A percentile compares a stretch with the other conserved stretches of the same genome.
Evolutionary conservation across 169 alveolate genomes (phyloP).

Genomic region (Eimeria tenella): DNA sequence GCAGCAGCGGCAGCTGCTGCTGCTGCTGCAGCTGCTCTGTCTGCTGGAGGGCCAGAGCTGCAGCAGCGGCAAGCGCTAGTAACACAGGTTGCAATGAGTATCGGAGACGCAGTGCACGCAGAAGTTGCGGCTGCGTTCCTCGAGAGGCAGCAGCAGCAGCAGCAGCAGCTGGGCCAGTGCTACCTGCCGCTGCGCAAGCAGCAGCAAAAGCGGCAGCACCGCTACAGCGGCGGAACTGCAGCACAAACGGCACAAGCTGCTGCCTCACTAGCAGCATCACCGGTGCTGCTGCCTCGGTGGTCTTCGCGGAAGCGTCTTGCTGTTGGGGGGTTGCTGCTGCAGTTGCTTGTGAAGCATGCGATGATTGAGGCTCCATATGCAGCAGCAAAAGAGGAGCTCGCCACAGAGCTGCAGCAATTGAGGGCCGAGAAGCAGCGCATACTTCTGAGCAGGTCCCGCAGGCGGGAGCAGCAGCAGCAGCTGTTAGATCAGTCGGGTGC

Average conservation of each 20-base stretch:
- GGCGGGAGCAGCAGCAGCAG: slow-evolving; percentile 47
- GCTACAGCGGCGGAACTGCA: slow-evolving; percentile 27
- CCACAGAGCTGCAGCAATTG: slow-evolving; percentile 72
- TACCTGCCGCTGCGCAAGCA: slow-evolving; percentile 55
- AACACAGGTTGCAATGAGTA: slow-evolving; percentile 73
- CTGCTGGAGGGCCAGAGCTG: slow-evolving; percentile 35
- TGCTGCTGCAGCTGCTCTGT: slow-evolving; percentile 43
- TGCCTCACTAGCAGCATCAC: background rate
- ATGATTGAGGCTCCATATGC: slow-evolving; percentile 73
- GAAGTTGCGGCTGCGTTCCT: slow-evolving; percentile 51
- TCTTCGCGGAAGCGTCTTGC: slow-evolving; percentile 33
- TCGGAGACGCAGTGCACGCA: slow-evolving; percentile 69
- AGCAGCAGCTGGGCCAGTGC: slow-evolving; percentile 67
- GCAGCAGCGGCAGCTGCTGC: slow-evolving; percentile 45
- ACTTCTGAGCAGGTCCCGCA: slow-evolving; percentile 35
- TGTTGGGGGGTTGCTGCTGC: slow-evolving; percentile 75
- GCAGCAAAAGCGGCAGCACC: slow-evolving; percentile 39
- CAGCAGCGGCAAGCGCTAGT: slow-evolving; percentile 78
- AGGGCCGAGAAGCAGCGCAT: slow-evolving; percentile 63
- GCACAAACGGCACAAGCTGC: slow-evolving; percentile 6
- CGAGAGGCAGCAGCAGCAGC: slow-evolving; percentile 59
- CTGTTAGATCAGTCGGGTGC: background rate
- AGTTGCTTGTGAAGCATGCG: slow-evolving; percentile 73
- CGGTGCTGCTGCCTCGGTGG: slow-evolving; percentile 65
- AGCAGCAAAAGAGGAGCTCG: slow-evolving; percentile 74